Conservation (phyloP, 2,329 filamentous ascomycete species). For the Monilinia fructigena region DNA sequence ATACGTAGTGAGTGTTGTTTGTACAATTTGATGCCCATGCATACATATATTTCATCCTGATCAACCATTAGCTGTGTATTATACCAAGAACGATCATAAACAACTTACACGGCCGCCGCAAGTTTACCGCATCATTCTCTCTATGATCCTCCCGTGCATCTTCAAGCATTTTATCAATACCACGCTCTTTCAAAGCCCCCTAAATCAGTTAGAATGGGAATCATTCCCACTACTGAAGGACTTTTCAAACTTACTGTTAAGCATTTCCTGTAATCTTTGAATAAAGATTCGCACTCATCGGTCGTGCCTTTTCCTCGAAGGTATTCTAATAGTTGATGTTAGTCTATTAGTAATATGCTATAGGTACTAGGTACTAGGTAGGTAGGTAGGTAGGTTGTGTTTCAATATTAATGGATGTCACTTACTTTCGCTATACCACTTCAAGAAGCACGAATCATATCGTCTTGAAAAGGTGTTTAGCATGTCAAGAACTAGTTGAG, state of each 20-base stretch:
- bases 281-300: conserved; percentile 81
- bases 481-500: not conserved
- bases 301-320: conserved; percentile 78
- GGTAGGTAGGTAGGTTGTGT: no score
- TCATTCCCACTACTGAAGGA: conserved; percentile 13
- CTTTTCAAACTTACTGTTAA: conserved; percentile 59
- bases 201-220: conserved; percentile 42
- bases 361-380: conserved; percentile 13
- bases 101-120: conserved; percentile 49
- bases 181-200: conserved; percentile 82
- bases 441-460: conserved; percentile 96
- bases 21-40: conserved; percentile 5
- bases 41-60: not conserved
- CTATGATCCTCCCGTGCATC: conserved; percentile 87
- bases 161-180: conserved; percentile 89
- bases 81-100: not conserved
- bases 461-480: conserved; percentile 53
- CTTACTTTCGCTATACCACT: conserved; percentile 99
- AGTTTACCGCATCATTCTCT: conserved; percentile 76
- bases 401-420: conserved; percentile 24
- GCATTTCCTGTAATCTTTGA: conserved; percentile 86
- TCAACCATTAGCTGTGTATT: not conserved
- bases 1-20: not conserved
- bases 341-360: conserved; percentile 7
- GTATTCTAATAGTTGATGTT: conserved; percentile 63